Evolutionary conservation across 192 early-diverging fungal species (phyloP), one percentile per base, ranked within the genome.

Genomic region (Linnemannia elongata): DNA sequence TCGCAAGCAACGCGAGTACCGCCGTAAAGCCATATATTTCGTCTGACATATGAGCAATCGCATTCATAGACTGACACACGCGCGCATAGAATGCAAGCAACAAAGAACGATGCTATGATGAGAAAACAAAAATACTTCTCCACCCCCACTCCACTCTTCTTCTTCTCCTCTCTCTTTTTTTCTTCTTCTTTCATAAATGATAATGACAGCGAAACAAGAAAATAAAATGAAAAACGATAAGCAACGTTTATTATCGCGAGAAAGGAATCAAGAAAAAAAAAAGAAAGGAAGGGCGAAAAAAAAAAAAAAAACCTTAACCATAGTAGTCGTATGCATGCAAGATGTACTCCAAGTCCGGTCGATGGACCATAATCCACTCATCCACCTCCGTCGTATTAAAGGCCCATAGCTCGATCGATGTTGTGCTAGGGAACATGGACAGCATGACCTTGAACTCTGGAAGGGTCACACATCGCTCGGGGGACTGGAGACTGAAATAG

Each of bases 1-100:
- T 49, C 89, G 95, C 77, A 97, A 97, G 83, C 97, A 98, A 90
- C 88, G 94, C 70, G 94, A 94, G 75, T 93, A 94, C 82, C 88
- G 91, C 74, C 89, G 92, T 68, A 95, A 95, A 80, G 93, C 92
- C 45, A 92, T 90, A 0, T 95, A 95, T 78, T 93, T 91, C 63
- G 80, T 93, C 4, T 66, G 15, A 30, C 10, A 66, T 0, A 68
- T 89, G 91, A 66, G 1, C 9, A 3, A 4, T 9, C n/a, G 35
- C 8, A 15, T 13, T 60, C 0, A 27, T n/a, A 60, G 9, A n/a
- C 24, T 6, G n/a, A 27, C 27, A 60, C 57, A n/a, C 1, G 5
- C 22, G 6, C 22, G n/a, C 38, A 39, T 39, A 39, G 38, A 39
- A 39, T 0, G 38, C 38, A 39, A 39, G 38, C 38, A 39, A 39